These are phyloP conservation scores for Tilletia walkeri DNA, from an alignment of 1,284 basidiomycete genomes.

Conservation along the genomic window DNA sequence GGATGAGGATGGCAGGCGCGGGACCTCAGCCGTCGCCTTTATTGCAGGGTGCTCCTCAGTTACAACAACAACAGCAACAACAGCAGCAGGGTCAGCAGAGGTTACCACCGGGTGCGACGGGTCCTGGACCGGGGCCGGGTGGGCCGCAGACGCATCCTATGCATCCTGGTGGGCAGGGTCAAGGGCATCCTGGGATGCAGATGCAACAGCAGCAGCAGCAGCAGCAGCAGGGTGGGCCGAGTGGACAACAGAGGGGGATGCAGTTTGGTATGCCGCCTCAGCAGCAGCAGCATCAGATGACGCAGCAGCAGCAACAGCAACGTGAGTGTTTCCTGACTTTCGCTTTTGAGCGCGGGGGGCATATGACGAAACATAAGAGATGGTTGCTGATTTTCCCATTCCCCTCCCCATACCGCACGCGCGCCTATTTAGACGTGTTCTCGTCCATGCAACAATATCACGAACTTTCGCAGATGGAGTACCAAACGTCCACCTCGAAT, in stretches of 20 bases:
- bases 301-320: background rate
- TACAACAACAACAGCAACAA: conserved; percentile 8
- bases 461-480: conserved; percentile 33
- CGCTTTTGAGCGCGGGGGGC: background rate
- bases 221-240: background rate
- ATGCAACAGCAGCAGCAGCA: too few species aligned
- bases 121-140: background rate
- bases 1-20: conserved; percentile 3
- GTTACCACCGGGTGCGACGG: background rate
- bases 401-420: background rate
- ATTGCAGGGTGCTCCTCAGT: conserved; percentile 16
- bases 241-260: background rate
- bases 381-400: background rate
- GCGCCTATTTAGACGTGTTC: background rate
- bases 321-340: background rate
- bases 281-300: background rate
- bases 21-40: conserved; percentile 26
- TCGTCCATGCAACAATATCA: conserved; percentile 27
- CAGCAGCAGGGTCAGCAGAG: background rate
- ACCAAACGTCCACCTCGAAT: conserved; percentile 34
- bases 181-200: background rate
- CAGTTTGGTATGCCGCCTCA: background rate
- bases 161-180: background rate
- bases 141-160: background rate
- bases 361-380: too few species aligned